Evolutionary conservation across 345 rosid species (phyloP).

Genomic region (Rhizophora mangle): DNA sequence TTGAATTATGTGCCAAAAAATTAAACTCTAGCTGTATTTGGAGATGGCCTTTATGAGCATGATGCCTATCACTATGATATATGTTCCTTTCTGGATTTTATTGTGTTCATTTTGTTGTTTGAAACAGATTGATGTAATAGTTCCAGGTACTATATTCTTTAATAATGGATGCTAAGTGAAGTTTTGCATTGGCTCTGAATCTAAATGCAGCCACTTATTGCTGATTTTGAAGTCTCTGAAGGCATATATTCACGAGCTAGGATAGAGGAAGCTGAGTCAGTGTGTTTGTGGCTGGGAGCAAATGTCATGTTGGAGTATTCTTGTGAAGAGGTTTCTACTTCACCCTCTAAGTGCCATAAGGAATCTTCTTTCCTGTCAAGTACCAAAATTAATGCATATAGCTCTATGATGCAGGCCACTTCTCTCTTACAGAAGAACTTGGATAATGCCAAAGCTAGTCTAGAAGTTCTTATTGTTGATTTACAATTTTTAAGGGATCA

Average conservation of each 20-base stretch:
- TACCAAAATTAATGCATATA: slow-evolving; percentile 20
- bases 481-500: slow-evolving; percentile 92
- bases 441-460: slow-evolving; percentile 92
- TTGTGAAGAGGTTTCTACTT: slow-evolving; percentile 62
- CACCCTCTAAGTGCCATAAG: slow-evolving; percentile 9
- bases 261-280: slow-evolving; percentile 67
- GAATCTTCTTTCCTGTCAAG: slow-evolving; percentile 4
- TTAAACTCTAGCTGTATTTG: not conserved
- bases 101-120: no score
- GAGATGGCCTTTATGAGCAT: not conserved
- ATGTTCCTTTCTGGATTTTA: no score
- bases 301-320: slow-evolving; percentile 98
- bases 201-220: slow-evolving; percentile 53
- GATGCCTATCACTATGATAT: not conserved
- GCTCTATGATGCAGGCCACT: slow-evolving; percentile 52
- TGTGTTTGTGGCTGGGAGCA: slow-evolving; percentile 93
- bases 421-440: slow-evolving; percentile 74
- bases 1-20: not conserved
- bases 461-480: slow-evolving; percentile 85
- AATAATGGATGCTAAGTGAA: not conserved
- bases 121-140: not conserved
- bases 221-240: slow-evolving; percentile 95
- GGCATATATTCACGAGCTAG: slow-evolving; percentile 83
- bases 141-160: not conserved
- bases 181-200: slow-evolving; percentile 1